Conservation (phyloP, 225 moss, liverwort and hornwort genomes). For the Polytrichum commune region DNA sequence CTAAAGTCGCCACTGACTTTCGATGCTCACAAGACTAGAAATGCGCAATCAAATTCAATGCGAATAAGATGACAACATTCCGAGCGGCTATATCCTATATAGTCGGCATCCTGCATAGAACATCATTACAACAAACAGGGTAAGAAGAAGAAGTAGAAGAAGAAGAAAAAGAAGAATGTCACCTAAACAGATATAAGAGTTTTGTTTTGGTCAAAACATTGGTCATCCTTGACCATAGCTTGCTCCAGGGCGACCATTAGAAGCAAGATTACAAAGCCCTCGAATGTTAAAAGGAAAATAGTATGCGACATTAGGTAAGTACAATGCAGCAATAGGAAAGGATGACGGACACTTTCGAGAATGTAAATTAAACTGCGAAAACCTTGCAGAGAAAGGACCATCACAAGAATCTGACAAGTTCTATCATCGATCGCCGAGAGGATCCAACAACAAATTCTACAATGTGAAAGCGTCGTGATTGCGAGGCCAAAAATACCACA, state of each 20-base stretch:
- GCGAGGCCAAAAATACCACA: background rate
- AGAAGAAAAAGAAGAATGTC: no score
- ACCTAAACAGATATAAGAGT: no score
- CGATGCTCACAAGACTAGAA: no score
- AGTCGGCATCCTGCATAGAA: no score
- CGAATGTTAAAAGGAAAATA: background rate
- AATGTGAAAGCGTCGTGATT: slow-evolving; percentile 38
- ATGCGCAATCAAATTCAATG: no score
- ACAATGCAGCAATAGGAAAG: slow-evolving; percentile 29
- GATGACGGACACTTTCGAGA: slow-evolving; percentile 7
- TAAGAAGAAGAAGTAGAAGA: no score
- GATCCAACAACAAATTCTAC: slow-evolving; percentile 28
- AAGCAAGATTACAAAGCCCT: background rate
- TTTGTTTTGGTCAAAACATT: no score
- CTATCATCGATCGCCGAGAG: slow-evolving; percentile 32
- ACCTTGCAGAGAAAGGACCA: slow-evolving; percentile 16
- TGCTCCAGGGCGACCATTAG: background rate
- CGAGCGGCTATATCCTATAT: no score
- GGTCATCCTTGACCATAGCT: no score
- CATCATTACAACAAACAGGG: no score
- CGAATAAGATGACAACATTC: no score
- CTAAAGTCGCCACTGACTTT: slow-evolving; percentile 18
- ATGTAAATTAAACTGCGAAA: slow-evolving; percentile 17
- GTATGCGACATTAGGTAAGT: background rate
- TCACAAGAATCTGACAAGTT: slow-evolving; percentile 18